Evolutionary conservation across 495 filamentous ascomycete species (phyloP), one percentile per base, ranked within the genome.

Genomic region (Durotheca rogersii): DNA sequence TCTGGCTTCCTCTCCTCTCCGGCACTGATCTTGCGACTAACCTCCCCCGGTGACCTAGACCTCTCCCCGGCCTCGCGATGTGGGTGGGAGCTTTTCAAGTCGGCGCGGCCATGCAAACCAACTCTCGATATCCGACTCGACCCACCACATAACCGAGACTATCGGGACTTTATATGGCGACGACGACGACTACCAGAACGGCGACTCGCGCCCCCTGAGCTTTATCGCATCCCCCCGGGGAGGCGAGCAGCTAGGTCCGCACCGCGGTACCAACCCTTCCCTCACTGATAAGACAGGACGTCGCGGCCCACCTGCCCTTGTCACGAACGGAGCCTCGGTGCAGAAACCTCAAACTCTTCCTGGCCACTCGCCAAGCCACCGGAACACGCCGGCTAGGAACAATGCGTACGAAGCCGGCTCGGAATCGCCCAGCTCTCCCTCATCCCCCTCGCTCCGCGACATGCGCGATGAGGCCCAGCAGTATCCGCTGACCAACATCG

Each of bases 131-230:
- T 80, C 76, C 47, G 78, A 81, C 61, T 71, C 77, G 18, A 89
- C 81, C 68, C 92, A 97, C 75, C 93, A 98, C 81, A 92, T 96
- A 66, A 98, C 93, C 29, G 93, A 98, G 65, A 88, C 91, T 35
- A 96, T 98, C 64, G 91, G 90, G 29, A 89, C 93, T 64, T 85
- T 96, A 84, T 98, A 98, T 72, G 88, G 85, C 60, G 86, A 91
- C 64, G 82, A 87, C 66, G 84, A 89, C 61, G 81, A 87, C 56
- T 69, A 67, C 34, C 61, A 64, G 27, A 51, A 51, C 9, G 72
- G 72, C 39, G 67, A 72, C 47, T 62, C 69, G 17, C 75, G 72
- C 51, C 67, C 73, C 46, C 31, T 72, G 58, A 73, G 77, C 67
- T 74, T 71, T 64, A 52, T 73, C 67, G 54, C 74, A 53, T 27